Percentiles rank a stretch among this genome's conserved stretches.
These are phyloP conservation scores for Penicillium sp. DNA, from an alignment of 2,329 filamentous ascomycete species.

Conservation along the genomic window DNA sequence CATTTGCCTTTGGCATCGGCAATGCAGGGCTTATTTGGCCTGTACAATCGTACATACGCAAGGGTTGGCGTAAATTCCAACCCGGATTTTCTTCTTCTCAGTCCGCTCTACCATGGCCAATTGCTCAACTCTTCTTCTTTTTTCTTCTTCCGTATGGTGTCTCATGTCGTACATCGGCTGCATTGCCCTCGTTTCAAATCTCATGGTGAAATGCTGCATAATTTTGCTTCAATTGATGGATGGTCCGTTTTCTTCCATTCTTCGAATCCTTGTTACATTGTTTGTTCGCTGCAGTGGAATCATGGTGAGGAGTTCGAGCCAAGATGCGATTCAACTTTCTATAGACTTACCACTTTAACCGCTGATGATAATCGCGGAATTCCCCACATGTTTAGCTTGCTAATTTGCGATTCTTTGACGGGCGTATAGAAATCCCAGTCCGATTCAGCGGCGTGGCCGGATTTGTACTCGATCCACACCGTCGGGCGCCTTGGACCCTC, in stretches of 20 bases:
- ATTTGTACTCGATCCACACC: slow-evolving; percentile 17
- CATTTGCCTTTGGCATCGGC: slow-evolving; percentile 11
- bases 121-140: background rate
- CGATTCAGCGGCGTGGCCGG: slow-evolving; percentile 8
- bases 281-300: background rate
- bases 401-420: slow-evolving; percentile 4
- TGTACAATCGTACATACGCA: slow-evolving; percentile 5
- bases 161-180: background rate
- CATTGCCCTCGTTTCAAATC: background rate
- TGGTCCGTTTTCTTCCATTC: background rate
- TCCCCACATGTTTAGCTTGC: background rate
- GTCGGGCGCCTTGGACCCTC: slow-evolving; percentile 19
- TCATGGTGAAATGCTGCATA: background rate
- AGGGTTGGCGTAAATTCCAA: slow-evolving; percentile 9
- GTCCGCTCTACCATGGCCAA: background rate
- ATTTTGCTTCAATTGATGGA: background rate
- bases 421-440: slow-evolving; percentile 4
- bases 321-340: slow-evolving; percentile 5
- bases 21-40: slow-evolving; percentile 2
- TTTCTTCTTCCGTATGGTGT: background rate
- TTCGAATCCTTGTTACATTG: background rate
- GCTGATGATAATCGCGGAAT: slow-evolving; percentile 2
- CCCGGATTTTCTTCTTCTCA: background rate
- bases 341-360: slow-evolving; percentile 12
- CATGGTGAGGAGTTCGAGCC: background rate